A percentile compares a stretch with the other conserved stretches of the same genome.
phyloP scores from a whole-genome alignment of 1,139 yeast genomes.

The Protomyces inundatus region DNA sequence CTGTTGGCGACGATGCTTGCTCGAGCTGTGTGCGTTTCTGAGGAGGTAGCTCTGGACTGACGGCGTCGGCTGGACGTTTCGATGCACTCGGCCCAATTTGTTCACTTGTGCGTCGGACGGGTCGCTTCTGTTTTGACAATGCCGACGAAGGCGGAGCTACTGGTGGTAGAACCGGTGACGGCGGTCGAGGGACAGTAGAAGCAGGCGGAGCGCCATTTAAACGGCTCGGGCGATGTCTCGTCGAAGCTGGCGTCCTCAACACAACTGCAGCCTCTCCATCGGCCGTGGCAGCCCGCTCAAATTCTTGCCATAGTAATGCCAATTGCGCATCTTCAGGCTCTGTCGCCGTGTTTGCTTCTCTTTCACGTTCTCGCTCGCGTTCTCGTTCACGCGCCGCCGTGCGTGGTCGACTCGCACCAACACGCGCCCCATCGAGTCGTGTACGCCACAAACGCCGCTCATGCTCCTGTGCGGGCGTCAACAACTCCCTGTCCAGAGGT shows the following conservation, averaged over 20 bases:
- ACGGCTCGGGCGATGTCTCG: too few species aligned
- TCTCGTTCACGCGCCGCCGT: neutral
- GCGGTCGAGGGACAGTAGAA: too few species aligned
- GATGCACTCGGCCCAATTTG: neutral
- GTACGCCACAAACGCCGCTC: constrained; percentile 18
- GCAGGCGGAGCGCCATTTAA: neutral
- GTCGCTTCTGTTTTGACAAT: neutral
- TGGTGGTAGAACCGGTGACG: too few species aligned
- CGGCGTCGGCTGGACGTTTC: neutral
- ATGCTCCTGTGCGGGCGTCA: constrained; percentile 6
- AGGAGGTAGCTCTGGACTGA: neutral
- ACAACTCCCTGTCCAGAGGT: neutral
- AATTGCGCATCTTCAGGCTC: neutral
- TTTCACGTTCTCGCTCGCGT: too few species aligned
- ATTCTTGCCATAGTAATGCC: constrained; percentile 14
- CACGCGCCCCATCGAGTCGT: constrained; percentile 1
- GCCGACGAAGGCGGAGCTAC: neutral
- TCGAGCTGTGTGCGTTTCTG: neutral
- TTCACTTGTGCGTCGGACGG: neutral
- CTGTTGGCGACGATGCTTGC: neutral
- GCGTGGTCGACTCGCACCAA: neutral
- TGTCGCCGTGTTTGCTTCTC: neutral
- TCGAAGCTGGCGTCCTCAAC: neutral
- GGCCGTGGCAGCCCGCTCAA: constrained; percentile 14
- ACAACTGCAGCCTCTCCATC: neutral